phyloP scores from a whole-genome alignment of 768 basidiomycete species.

The Suillus subluteus region DNA sequence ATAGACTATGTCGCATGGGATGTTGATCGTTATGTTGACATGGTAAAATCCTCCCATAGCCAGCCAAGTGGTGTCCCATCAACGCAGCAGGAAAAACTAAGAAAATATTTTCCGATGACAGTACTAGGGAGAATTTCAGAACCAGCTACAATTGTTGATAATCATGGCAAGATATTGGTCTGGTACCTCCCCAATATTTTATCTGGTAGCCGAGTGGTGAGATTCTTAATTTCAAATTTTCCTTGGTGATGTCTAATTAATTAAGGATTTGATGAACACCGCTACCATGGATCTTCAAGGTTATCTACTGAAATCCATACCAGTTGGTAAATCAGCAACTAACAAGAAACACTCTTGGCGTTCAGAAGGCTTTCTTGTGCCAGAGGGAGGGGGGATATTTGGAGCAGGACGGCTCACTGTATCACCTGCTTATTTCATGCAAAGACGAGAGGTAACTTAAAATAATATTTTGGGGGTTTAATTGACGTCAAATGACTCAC shows the following conservation, averaged over 20 bases:
- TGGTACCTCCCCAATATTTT: background rate
- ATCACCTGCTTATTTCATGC: too few species aligned
- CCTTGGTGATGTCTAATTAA: background rate
- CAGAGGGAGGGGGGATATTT: background rate
- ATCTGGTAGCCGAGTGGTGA: background rate
- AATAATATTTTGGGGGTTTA: background rate
- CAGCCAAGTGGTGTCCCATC: background rate
- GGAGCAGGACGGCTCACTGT: background rate
- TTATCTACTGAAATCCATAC: background rate
- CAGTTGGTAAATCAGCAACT: background rate
- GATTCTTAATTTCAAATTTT: background rate
- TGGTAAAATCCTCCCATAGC: background rate
- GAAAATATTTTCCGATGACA: background rate
- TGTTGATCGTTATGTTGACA: background rate
- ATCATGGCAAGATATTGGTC: conserved; percentile 3
- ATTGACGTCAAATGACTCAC: background rate
- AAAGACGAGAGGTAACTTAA: background rate
- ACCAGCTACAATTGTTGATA: conserved; percentile 4
- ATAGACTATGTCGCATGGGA: background rate
- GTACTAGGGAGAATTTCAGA: background rate
- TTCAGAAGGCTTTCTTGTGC: background rate
- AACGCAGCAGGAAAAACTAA: background rate
- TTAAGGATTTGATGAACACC: background rate
- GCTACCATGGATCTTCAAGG: background rate
- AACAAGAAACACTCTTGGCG: background rate